Conservation (phyloP, 83 land plant species). For the Picea abies region DNA sequence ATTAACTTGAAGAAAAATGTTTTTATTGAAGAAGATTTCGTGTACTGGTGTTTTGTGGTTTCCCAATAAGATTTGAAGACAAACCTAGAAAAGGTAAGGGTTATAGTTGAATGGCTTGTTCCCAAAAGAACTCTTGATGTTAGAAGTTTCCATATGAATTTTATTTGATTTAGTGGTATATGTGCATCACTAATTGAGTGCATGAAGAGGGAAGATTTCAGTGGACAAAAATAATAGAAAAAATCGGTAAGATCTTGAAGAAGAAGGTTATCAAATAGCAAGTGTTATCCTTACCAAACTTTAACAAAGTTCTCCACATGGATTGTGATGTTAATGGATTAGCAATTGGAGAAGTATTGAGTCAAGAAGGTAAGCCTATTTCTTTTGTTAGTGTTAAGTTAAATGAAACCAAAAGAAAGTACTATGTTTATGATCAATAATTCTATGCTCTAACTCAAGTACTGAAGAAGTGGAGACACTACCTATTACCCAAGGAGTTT, state of each 20-base stretch:
- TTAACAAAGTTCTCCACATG: background rate
- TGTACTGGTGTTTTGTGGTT: too few relatives aligned
- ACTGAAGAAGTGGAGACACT: background rate
- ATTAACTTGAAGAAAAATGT: too few relatives aligned
- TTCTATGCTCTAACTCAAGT: background rate
- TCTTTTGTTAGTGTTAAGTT: background rate
- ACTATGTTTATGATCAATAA: background rate
- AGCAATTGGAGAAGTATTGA: background rate
- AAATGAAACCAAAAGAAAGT: background rate
- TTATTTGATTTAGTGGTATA: background rate
- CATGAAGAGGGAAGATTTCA: background rate
- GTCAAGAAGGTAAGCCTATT: background rate
- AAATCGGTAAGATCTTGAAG: background rate
- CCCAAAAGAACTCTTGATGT: too few relatives aligned
- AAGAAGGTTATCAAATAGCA: background rate
- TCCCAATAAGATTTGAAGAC: too few relatives aligned
- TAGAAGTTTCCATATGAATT: too few relatives aligned
- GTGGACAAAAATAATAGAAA: background rate
- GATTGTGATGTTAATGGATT: background rate
- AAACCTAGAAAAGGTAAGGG: too few relatives aligned
- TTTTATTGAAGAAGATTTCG: too few relatives aligned
- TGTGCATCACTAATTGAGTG: background rate
- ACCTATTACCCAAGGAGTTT: background rate
- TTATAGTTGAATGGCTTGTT: too few relatives aligned
- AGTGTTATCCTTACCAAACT: background rate